A percentile compares a stretch with the other conserved stretches of the same genome.
phyloP scores from a whole-genome alignment of 495 filamentous ascomycete species.

The Amniculicola lignicola region DNA sequence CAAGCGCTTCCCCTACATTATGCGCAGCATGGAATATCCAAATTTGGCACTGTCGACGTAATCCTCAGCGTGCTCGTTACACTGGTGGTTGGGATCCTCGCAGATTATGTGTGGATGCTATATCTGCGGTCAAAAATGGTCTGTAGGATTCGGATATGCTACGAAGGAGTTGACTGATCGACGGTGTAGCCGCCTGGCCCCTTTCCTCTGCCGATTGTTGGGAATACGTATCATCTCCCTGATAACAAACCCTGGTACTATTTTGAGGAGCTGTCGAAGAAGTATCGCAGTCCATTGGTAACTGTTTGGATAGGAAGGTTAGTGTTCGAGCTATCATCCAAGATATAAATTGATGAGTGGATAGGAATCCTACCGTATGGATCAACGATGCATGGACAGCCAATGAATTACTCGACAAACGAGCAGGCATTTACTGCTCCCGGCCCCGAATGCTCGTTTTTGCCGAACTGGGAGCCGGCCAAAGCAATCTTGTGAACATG shows the following conservation, averaged over 20 bases:
- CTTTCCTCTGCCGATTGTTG: constrained; percentile 44
- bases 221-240: constrained; percentile 58
- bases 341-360: constrained; percentile 8
- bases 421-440: constrained; percentile 55
- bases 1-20: constrained; percentile 27
- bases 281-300: constrained; percentile 53
- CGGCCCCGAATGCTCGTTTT: constrained; percentile 49
- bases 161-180: constrained; percentile 1
- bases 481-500: constrained; percentile 48
- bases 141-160: neutral
- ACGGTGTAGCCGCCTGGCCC: constrained; percentile 58
- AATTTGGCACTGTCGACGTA: constrained; percentile 20
- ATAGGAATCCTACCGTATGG: constrained; percentile 60
- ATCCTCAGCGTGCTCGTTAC: constrained; percentile 14
- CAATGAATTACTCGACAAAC: constrained; percentile 52
- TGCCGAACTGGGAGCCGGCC: constrained; percentile 58
- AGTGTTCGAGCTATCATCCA: constrained; percentile 40
- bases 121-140: constrained; percentile 34
- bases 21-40: constrained; percentile 27
- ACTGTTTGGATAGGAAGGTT: constrained; percentile 61
- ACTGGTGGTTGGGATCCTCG: constrained; percentile 6
- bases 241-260: constrained; percentile 63
- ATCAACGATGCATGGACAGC: constrained; percentile 61
- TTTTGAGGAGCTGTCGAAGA: constrained; percentile 58
- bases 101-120: constrained; percentile 35